phyloP scores from a whole-genome alignment of 192 early-diverging fungal genomes.

The Entomortierella parvispora region DNA sequence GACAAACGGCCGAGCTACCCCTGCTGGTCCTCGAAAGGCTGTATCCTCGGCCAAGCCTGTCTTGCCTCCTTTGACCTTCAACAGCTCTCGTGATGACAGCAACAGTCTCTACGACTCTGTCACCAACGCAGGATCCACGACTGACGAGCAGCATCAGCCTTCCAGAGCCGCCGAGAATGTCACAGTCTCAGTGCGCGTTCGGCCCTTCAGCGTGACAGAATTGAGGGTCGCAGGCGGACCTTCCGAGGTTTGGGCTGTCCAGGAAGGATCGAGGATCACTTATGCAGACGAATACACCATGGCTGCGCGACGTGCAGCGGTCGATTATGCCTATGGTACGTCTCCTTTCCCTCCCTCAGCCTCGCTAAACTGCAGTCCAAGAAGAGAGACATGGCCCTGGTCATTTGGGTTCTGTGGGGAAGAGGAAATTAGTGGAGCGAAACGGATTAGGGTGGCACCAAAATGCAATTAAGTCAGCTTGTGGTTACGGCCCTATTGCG shows the following conservation, averaged over 20 bases:
- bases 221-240: conserved; percentile 43
- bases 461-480: too few relatives aligned
- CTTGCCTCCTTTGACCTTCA: conserved; percentile 36
- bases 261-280: conserved; percentile 15
- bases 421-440: too few relatives aligned
- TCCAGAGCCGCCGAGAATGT: conserved; percentile 56
- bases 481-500: too few relatives aligned
- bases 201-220: conserved; percentile 73
- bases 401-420: too few relatives aligned
- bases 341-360: not conserved
- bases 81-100: conserved; percentile 6
- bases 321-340: conserved; percentile 58
- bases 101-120: conserved; percentile 8
- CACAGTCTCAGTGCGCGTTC: conserved; percentile 77
- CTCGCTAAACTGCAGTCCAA: too few relatives aligned
- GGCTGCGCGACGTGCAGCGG: conserved; percentile 22
- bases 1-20: conserved; percentile 5
- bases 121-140: not conserved
- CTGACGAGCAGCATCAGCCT: not conserved
- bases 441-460: too few relatives aligned
- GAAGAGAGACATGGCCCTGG: too few relatives aligned
- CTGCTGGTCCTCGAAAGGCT: not conserved
- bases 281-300: conserved; percentile 37
- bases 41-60: conserved; percentile 27
- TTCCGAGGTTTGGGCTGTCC: conserved; percentile 52